Evolutionary conservation across 192 early-diverging fungal genomes (phyloP).

Genomic region (Coemansia sp.): DNA sequence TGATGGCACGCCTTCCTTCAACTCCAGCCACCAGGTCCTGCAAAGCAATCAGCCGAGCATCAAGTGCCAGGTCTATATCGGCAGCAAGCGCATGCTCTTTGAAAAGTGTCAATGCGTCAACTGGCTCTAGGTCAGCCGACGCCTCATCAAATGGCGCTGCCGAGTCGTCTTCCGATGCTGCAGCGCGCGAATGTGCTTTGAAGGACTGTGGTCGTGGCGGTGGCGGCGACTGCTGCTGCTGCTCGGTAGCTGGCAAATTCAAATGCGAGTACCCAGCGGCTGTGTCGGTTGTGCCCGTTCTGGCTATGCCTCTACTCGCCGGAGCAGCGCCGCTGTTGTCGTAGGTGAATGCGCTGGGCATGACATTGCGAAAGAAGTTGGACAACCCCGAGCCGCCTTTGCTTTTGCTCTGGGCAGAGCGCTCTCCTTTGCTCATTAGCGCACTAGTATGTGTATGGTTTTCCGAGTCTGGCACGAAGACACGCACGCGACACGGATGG

Average conservation of each 20-base stretch:
- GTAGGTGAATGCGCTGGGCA: slow-evolving; percentile 35
- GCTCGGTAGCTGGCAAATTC: slow-evolving; percentile 1
- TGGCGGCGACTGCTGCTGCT: neutral
- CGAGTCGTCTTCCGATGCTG: neutral
- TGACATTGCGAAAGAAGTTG: slow-evolving; percentile 39
- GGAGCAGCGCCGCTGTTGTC: slow-evolving; percentile 10
- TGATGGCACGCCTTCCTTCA: slow-evolving; percentile 11
- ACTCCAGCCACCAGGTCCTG: slow-evolving; percentile 16
- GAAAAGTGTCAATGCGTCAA: slow-evolving; percentile 35
- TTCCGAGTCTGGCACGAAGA: neutral
- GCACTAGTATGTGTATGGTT: neutral
- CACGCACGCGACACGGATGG: neutral
- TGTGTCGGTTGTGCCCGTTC: neutral
- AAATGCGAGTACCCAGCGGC: neutral
- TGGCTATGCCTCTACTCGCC: slow-evolving; percentile 5
- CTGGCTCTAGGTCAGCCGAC: neutral
- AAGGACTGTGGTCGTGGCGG: neutral
- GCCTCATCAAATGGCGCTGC: neutral
- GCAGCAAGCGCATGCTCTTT: slow-evolving; percentile 6
- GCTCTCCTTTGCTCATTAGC: slow-evolving; percentile 15
- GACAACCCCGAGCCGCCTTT: slow-evolving; percentile 12
- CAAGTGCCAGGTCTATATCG: slow-evolving; percentile 15
- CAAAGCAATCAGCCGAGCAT: slow-evolving; percentile 27
- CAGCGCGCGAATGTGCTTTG: neutral
- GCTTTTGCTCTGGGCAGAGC: slow-evolving; percentile 13